These are phyloP conservation scores for Amylocarpus encephaloides DNA, from an alignment of 2,329 filamentous ascomycete species.

Conservation along the genomic window DNA sequence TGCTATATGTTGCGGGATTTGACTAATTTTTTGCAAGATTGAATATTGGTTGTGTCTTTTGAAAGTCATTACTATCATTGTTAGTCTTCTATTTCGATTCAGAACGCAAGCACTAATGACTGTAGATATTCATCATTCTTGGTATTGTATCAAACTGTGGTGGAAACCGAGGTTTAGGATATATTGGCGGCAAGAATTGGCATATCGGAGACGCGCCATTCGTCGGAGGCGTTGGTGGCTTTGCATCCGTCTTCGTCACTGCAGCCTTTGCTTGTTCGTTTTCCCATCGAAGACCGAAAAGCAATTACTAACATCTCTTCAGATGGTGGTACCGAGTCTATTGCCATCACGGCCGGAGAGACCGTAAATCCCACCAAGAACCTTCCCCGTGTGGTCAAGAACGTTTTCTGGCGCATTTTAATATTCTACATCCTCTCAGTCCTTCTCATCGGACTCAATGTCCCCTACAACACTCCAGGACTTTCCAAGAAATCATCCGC, in stretches of 20 bases:
- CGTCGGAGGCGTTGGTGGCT: conserved; percentile 58
- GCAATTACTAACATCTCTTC: conserved; percentile 1
- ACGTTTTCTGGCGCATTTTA: conserved; percentile 54
- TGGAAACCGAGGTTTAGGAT: conserved; percentile 45
- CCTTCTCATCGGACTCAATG: conserved; percentile 50
- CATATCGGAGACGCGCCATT: conserved; percentile 55
- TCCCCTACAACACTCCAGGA: conserved; percentile 47
- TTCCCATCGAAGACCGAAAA: background rate
- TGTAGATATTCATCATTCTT: conserved; percentile 54
- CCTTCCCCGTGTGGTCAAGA: conserved; percentile 56
- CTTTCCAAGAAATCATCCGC: conserved; percentile 38
- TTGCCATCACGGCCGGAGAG: conserved; percentile 61
- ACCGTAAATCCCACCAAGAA: conserved; percentile 56
- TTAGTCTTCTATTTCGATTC: conserved; percentile 17
- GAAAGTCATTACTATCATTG: conserved; percentile 47
- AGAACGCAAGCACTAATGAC: background rate
- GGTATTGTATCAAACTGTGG: conserved; percentile 55
- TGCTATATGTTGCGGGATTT: background rate
- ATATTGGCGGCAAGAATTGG: conserved; percentile 55
- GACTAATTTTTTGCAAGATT: conserved; percentile 30
- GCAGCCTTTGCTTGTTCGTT: conserved; percentile 53
- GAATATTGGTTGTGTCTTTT: conserved; percentile 52
- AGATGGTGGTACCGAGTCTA: conserved; percentile 55
- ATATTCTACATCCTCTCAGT: conserved; percentile 45
- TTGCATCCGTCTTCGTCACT: conserved; percentile 57